Base-by-base conservation (phyloP, 805 yeast species). In the Candida hungchunana region DNA sequence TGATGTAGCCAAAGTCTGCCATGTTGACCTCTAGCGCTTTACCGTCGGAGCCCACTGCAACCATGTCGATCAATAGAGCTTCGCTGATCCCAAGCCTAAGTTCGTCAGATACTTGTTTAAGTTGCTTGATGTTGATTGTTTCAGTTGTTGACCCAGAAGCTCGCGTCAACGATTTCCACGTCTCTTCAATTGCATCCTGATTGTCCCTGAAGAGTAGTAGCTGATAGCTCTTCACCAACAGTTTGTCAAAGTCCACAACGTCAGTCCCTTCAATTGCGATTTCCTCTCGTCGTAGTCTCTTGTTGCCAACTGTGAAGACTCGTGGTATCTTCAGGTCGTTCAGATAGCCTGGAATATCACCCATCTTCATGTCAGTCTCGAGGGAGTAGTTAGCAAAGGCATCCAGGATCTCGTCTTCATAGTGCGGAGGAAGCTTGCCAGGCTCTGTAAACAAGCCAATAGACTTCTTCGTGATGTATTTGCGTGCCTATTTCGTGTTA, bases 231-330 rank as follows among this genome's bases (percentile, higher is more conserved):
- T 51, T 53, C 26, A 55, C 51, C 22, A 73, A 36, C 26, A 69
- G 53, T 37, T 62, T 64, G 29, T 71, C 76, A 42, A 73, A 70
- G 46, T 72, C 78, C 10, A 74, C 62, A 4, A 73, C 51, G 23
- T 63, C 48, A 0, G 73, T 66, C 0, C 66, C 71, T 13, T 62
- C 68, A 9, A 71, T 43, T 1, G 57, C 44, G 17, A 69, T 42
- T 9, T 63, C 59, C 0, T 49, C 48, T 1, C 37, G 31, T 7
- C 31, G 26, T 1, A 52, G 17, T 10, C 52, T 21, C 4, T 54
- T 44, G 10, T 66, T 46, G 27, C 59, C 57, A 36, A 42, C 42
- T 10, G 35, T 52, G 31, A 56, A 60, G n/a, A 47, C 52, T 26
- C 19, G 39, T 18, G 58, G 69, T 41, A 56, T 56, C 36, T 48